Conservation (phyloP, 2,329 filamentous ascomycete species). For the Fusarium bulbicola region DNA sequence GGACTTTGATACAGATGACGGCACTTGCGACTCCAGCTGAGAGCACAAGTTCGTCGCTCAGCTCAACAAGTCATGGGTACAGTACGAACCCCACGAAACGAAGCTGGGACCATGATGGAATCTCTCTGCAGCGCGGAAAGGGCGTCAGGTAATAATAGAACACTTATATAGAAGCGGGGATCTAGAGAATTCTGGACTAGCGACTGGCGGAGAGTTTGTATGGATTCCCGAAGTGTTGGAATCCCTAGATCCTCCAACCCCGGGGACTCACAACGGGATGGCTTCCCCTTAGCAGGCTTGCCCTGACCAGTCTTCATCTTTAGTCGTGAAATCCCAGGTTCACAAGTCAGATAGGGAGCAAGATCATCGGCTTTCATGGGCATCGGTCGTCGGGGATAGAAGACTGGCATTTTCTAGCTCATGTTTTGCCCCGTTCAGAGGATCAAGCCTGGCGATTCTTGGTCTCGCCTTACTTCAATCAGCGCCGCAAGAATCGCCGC, state of each 20-base stretch:
- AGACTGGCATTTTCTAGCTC: neutral
- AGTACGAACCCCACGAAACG: neutral
- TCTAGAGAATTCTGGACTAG: neutral
- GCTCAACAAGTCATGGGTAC: neutral
- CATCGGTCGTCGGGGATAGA: neutral
- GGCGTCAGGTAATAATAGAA: neutral
- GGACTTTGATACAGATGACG: neutral
- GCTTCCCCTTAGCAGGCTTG: neutral
- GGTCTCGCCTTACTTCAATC: neutral
- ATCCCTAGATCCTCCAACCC: neutral
- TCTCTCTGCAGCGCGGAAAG: neutral
- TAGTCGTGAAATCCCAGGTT: neutral
- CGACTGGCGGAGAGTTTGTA: neutral
- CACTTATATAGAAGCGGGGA: neutral
- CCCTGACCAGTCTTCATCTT: neutral
- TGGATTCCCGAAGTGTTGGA: neutral
- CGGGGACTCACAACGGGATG: neutral
- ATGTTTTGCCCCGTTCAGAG: neutral
- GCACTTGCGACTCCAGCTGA: neutral
- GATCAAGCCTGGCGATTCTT: neutral
- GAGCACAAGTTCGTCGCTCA: neutral
- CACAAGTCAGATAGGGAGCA: neutral
- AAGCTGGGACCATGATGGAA: neutral
- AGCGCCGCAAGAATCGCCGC: neutral
- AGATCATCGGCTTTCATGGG: too few relatives aligned